A percentile compares a stretch with the other conserved stretches of the same genome.
phyloP scores from a whole-genome alignment of 2,329 filamentous ascomycete species.

The Colletotrichum endophyticum region DNA sequence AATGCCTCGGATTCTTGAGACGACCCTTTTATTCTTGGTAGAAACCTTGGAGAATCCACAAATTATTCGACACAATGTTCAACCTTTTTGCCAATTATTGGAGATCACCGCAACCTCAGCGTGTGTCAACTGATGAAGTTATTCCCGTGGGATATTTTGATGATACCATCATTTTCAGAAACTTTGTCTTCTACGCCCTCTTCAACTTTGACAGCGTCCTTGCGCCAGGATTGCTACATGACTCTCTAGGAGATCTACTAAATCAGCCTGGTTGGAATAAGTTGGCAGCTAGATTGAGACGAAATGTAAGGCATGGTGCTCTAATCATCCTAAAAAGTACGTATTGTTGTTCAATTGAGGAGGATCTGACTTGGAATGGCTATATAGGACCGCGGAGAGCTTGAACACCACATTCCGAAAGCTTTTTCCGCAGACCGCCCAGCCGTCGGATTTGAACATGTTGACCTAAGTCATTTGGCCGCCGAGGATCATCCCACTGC shows the following conservation, averaged over 20 bases:
- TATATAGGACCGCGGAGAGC: conserved; percentile 25
- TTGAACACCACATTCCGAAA: conserved; percentile 47
- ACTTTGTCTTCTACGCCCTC: conserved; percentile 27
- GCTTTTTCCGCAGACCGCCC: conserved; percentile 37
- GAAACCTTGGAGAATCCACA: background rate
- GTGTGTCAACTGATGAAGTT: conserved; percentile 25
- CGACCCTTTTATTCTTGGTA: background rate
- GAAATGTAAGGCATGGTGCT: conserved; percentile 20
- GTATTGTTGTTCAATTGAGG: background rate
- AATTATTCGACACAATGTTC: background rate
- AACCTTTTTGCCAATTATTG: background rate
- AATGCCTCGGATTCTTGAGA: background rate
- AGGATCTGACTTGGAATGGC: background rate
- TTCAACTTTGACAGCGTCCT: conserved; percentile 31
- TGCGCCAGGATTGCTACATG: conserved; percentile 23
- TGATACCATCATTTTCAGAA: conserved; percentile 25
- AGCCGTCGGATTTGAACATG: conserved; percentile 37
- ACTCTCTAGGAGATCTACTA: conserved; percentile 17
- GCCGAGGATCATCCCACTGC: conserved; percentile 39
- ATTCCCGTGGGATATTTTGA: conserved; percentile 30
- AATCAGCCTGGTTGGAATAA: conserved; percentile 27
- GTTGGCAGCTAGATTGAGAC: conserved; percentile 27
- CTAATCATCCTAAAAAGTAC: background rate
- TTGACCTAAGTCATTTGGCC: conserved; percentile 26
- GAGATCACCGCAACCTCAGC: background rate